Evolutionary conservation across 164 flowering plant species (phyloP), one percentile per base, ranked within the genome.

Genomic region (Sedum album): DNA sequence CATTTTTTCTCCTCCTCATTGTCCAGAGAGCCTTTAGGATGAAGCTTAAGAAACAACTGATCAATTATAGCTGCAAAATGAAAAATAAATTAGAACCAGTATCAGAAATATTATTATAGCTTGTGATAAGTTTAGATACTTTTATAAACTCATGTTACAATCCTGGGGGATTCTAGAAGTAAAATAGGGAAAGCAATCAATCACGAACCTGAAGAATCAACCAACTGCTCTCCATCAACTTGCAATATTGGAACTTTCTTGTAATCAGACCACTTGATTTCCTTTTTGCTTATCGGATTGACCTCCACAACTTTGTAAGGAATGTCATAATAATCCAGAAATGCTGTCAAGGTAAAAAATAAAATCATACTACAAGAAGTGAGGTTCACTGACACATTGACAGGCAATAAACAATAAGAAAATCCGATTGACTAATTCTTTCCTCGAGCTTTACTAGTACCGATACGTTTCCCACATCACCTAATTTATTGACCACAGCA

Each of bases 231-330:
- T 9, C 94, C 96, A 75, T 94, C 96, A 51, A 88, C 92, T 66
- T 77, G 76, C 76, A 94, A 57, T 65, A 94, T 90, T 14, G 99
- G 97, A 44, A 90, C 99, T 81, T 91, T 94, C 82, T 90, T 90
- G 73, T 94, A 91, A 35, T 90, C 96, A 25, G 97, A 90, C 96
- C 93, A 94, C 72, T 91, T 90, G 75, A 91, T 86, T 81, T 94
- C 97, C 74, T 88, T 94, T 74, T 90, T 94, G 73, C 86, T 88
- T 26, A 91, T 73, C 30, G 97, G 99, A 62, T 91, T 88, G 72
- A 94, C 99, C 81, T 94, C 99, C 74, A 91, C 96, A 70, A 94
- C 76, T 76, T 87, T 83, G 83, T 94, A 91, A 2, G 97, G 89
- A 49, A 93, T 83, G 66, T 85, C 84, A 75, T 93, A 80, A 72